Evolutionary conservation across 345 rosid genomes (phyloP).

Genomic region (Euphorbia lathyris): DNA sequence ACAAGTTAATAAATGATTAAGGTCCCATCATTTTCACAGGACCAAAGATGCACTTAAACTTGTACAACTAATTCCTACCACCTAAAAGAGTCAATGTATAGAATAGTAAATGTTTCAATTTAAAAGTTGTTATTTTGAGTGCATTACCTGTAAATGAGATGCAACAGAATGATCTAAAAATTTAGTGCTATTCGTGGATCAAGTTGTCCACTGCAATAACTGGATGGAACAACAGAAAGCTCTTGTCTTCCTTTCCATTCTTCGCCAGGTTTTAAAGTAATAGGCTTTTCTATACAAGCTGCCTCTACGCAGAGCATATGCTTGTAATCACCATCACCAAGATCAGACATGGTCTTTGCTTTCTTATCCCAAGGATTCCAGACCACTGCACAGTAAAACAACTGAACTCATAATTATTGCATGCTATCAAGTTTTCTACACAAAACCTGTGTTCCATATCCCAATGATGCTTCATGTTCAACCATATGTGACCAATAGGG

Average conservation of each 20-base stretch:
- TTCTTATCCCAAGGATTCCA: conserved; percentile 99
- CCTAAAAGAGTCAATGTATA: no score
- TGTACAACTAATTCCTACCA: background rate
- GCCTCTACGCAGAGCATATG: conserved; percentile 93
- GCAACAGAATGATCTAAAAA: conserved; percentile 10
- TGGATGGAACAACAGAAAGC: conserved; percentile 27
- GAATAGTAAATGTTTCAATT: no score
- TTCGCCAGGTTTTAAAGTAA: conserved; percentile 77
- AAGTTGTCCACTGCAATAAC: conserved; percentile 31
- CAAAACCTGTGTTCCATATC: background rate
- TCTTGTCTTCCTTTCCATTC: conserved; percentile 31
- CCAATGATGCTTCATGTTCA: background rate
- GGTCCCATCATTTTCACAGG: background rate
- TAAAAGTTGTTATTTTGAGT: background rate
- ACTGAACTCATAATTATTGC: background rate
- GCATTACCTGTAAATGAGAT: conserved; percentile 27
- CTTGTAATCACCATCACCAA: conserved; percentile 51
- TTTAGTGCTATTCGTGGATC: conserved; percentile 11
- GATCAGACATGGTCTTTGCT: conserved; percentile 78
- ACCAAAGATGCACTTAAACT: background rate
- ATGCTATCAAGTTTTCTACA: background rate
- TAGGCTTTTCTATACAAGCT: conserved; percentile 73
- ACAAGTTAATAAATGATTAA: no score
- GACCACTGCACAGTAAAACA: conserved; percentile 49
- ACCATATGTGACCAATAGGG: background rate